phyloP scores from a whole-genome alignment of 139 green algal species.

The Micromonas commoda region DNA sequence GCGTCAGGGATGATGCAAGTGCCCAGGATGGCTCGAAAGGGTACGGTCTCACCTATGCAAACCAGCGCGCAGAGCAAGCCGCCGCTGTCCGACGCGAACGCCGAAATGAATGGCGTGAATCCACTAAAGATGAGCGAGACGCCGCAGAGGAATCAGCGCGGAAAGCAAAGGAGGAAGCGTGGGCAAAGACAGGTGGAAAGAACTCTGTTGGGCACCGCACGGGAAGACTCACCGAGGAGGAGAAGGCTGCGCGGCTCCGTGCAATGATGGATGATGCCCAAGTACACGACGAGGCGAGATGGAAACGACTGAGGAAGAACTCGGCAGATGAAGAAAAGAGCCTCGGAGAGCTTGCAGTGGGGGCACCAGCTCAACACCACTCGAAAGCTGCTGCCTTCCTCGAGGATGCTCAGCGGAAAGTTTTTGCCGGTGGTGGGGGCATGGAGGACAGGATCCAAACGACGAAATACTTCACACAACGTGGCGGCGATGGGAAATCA shows the following conservation, averaged over 20 bases:
- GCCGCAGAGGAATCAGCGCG: background rate
- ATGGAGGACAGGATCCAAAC: background rate
- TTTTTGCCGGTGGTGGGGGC: background rate
- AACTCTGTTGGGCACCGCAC: conserved; percentile 27
- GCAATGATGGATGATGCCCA: conserved; percentile 73
- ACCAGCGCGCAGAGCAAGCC: background rate
- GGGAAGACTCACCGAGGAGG: conserved; percentile 53
- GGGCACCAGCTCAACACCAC: background rate
- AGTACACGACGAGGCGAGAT: conserved; percentile 54
- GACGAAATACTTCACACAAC: background rate
- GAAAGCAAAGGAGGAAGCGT: background rate
- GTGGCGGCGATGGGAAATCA: background rate
- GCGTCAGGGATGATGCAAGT: background rate
- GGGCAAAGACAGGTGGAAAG: background rate
- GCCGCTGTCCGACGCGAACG: background rate
- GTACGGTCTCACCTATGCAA: conserved; percentile 14
- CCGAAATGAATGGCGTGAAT: background rate
- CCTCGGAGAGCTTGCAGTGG: background rate
- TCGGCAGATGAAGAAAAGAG: conserved; percentile 6
- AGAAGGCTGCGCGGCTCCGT: conserved; percentile 54
- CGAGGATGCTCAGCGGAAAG: background rate
- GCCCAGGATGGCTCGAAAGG: conserved; percentile 6
- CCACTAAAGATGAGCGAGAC: background rate
- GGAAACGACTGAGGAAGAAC: conserved; percentile 36
- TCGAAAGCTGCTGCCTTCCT: background rate